A percentile compares a stretch with the other conserved stretches of the same genome.
These are phyloP conservation scores for Colletotrichum paranaense DNA, from an alignment of 2,329 filamentous ascomycete species.

Conservation along the genomic window DNA sequence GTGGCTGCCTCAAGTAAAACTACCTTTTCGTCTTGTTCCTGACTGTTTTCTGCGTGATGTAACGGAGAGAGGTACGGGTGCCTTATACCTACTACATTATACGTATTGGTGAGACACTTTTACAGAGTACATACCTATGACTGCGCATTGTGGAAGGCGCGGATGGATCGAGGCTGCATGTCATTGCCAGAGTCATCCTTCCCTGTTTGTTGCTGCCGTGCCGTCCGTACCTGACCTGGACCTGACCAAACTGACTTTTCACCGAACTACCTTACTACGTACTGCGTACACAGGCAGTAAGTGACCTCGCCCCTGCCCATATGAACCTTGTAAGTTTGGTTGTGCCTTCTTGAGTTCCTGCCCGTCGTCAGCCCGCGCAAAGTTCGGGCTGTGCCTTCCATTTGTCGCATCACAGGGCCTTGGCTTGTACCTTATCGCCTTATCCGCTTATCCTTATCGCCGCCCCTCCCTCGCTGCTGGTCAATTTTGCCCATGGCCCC, in stretches of 20 bases:
- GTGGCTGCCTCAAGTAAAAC: slow-evolving; percentile 3
- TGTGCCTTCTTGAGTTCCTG: background rate
- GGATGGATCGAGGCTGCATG: slow-evolving; percentile 1
- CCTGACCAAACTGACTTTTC: background rate
- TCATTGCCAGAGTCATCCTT: background rate
- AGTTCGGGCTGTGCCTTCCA: slow-evolving; percentile 3
- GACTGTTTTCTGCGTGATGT: background rate
- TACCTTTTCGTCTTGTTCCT: background rate
- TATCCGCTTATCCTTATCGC: background rate
- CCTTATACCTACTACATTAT: no score
- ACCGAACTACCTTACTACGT: background rate
- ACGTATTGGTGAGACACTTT: no score
- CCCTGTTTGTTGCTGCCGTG: background rate
- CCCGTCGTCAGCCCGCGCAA: background rate
- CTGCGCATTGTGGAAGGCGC: background rate
- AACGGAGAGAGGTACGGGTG: background rate
- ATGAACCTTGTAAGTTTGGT: no score
- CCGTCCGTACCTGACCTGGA: background rate
- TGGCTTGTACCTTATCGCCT: background rate
- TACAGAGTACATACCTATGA: no score
- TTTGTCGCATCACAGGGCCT: background rate
- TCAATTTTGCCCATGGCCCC: background rate
- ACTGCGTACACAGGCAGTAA: no score
- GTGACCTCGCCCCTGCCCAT: no score
- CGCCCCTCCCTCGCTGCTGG: background rate